These are phyloP conservation scores for Cladophialophora yegresii DNA, from an alignment of 2,329 filamentous ascomycete genomes.

Conservation along the genomic window DNA sequence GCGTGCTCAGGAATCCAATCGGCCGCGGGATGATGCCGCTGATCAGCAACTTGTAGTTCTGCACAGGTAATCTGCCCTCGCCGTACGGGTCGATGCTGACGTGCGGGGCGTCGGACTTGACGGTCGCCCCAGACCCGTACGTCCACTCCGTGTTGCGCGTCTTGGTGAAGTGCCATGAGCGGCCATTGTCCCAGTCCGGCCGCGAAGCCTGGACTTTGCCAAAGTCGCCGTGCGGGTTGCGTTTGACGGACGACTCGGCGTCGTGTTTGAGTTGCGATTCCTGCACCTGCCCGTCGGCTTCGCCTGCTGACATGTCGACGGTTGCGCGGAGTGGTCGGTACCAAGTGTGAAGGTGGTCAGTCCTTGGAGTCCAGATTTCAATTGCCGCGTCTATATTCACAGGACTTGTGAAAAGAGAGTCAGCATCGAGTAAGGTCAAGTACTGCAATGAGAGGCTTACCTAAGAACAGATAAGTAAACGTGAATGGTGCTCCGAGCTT, in stretches of 20 bases:
- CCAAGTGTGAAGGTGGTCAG: background rate
- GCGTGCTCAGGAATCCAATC: conserved; percentile 65
- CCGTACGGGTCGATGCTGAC: conserved; percentile 80
- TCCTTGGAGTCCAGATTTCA: background rate
- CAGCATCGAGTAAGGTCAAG: background rate
- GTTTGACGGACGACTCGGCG: conserved; percentile 44
- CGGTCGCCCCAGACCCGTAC: conserved; percentile 47
- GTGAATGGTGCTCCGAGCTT: background rate
- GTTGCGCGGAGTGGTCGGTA: background rate
- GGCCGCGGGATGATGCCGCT: conserved; percentile 79
- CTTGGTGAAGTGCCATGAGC: conserved; percentile 44
- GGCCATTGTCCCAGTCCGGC: conserved; percentile 45
- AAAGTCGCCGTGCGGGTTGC: conserved; percentile 43
- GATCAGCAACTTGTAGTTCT: conserved; percentile 93
- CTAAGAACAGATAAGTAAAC: background rate
- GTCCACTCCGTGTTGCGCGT: conserved; percentile 48
- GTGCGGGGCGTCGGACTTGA: conserved; percentile 59
- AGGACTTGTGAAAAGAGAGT: background rate
- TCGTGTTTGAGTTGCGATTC: conserved; percentile 40
- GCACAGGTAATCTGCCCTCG: conserved; percentile 63
- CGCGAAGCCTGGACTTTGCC: conserved; percentile 46
- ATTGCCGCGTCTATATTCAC: background rate
- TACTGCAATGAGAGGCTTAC: background rate
- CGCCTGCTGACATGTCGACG: background rate
- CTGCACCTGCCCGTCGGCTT: conserved; percentile 5